phyloP scores from a whole-genome alignment of 2,329 filamentous ascomycete species.

The Xylariaceae sp. region DNA sequence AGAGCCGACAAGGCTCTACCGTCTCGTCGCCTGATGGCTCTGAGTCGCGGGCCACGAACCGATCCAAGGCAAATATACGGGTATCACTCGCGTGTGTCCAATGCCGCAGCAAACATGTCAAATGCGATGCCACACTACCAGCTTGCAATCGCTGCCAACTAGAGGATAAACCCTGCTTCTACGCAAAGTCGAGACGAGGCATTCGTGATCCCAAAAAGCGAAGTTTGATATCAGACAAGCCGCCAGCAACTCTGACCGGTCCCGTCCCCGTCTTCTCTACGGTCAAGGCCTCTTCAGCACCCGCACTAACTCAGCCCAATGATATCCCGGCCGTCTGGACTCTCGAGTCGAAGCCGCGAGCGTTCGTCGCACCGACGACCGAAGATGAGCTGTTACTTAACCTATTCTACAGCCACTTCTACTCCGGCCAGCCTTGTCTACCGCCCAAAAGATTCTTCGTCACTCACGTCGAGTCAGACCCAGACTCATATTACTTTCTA shows the following conservation, averaged over 20 bases:
- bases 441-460: constrained; percentile 40
- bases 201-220: constrained; percentile 41
- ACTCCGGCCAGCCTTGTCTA: constrained; percentile 41
- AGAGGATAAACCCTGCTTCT: constrained; percentile 48
- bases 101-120: constrained; percentile 53
- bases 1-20: constrained; percentile 24
- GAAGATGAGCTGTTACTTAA: constrained; percentile 19
- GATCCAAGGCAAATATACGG: constrained; percentile 43
- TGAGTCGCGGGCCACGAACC: constrained; percentile 28
- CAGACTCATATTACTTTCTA: constrained; percentile 40
- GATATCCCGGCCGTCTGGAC: constrained; percentile 30
- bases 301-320: constrained; percentile 23
- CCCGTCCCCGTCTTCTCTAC: constrained; percentile 24
- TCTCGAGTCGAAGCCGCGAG: constrained; percentile 21
- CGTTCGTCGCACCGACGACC: constrained; percentile 30
- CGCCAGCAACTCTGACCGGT: constrained; percentile 24
- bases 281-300: constrained; percentile 26
- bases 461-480: constrained; percentile 36
- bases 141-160: constrained; percentile 45
- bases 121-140: constrained; percentile 50
- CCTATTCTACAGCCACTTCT: constrained; percentile 35
- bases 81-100: constrained; percentile 50
- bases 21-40: constrained; percentile 30
- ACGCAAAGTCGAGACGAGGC: constrained; percentile 51
- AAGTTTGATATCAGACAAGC: constrained; percentile 37